These are phyloP conservation scores for Coccomyxa subellipsoidea DNA, from an alignment of 163 green algal genomes.

Conservation along the genomic window DNA sequence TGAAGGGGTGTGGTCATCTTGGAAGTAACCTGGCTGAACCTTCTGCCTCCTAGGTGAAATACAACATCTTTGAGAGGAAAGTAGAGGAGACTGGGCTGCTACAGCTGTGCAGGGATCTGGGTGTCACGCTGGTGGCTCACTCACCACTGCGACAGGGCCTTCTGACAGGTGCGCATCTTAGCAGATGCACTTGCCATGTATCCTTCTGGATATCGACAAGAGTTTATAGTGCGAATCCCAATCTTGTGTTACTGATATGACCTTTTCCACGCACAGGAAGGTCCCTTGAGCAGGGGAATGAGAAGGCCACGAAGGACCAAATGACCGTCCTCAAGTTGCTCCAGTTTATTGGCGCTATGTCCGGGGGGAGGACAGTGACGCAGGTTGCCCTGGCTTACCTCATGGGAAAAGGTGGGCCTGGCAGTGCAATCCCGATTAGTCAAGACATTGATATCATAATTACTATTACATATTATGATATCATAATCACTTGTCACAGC, in stretches of 20 bases:
- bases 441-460: no score
- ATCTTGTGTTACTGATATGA: no score
- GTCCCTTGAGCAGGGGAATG: conserved; percentile 7
- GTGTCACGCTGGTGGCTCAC: conserved; percentile 39
- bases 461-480: no score
- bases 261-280: no score
- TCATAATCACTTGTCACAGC: no score
- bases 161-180: conserved; percentile 25
- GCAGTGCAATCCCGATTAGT: no score
- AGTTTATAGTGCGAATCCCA: no score
- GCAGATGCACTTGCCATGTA: background rate
- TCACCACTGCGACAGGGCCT: conserved; percentile 41
- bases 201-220: background rate
- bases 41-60: conserved; percentile 45
- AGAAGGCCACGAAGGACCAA: conserved; percentile 20
- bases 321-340: conserved; percentile 42
- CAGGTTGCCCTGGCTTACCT: conserved; percentile 49
- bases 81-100: conserved; percentile 34
- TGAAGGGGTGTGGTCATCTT: background rate
- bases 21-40: no score
- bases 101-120: conserved; percentile 35
- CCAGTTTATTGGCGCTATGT: conserved; percentile 42
- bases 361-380: conserved; percentile 25
- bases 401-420: conserved; percentile 27
- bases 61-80: conserved; percentile 31